Evolutionary conservation across 441 rosid species (phyloP).

Genomic region (Populus trichocarpa): DNA sequence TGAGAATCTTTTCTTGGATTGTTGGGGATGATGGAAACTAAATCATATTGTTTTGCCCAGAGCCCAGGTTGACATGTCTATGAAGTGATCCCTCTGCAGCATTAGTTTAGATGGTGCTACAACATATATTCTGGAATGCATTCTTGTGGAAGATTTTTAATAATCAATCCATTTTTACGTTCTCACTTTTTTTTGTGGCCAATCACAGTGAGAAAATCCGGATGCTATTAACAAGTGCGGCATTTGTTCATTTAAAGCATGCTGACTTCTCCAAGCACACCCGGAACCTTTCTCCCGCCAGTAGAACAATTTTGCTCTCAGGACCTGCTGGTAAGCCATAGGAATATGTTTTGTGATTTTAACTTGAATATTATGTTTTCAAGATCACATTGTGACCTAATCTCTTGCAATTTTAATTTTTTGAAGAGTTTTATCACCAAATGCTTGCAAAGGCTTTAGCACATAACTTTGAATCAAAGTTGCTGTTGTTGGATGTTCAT

Average conservation of each 20-base stretch:
- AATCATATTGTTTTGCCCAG: no score
- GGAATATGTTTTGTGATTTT: constrained; percentile 4
- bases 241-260: constrained; percentile 80
- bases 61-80: not conserved
- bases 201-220: constrained; percentile 67
- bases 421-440: constrained; percentile 85
- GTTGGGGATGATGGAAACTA: not conserved
- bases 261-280: constrained; percentile 81
- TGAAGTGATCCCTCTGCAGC: constrained; percentile 3
- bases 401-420: constrained; percentile 11
- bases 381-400: constrained; percentile 8
- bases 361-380: not conserved
- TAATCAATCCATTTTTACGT: constrained; percentile 27
- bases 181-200: not conserved
- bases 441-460: constrained; percentile 93
- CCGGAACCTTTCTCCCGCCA: constrained; percentile 88
- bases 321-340: constrained; percentile 70
- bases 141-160: not conserved
- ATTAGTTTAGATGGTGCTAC: not conserved
- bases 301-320: constrained; percentile 81
- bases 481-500: constrained; percentile 67
- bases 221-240: constrained; percentile 77
- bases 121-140: not conserved
- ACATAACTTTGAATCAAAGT: constrained; percentile 70
- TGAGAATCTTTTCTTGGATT: not conserved